These are phyloP conservation scores for Pugionium dolabratum DNA, from an alignment of 345 rosid species.

Conservation along the genomic window DNA sequence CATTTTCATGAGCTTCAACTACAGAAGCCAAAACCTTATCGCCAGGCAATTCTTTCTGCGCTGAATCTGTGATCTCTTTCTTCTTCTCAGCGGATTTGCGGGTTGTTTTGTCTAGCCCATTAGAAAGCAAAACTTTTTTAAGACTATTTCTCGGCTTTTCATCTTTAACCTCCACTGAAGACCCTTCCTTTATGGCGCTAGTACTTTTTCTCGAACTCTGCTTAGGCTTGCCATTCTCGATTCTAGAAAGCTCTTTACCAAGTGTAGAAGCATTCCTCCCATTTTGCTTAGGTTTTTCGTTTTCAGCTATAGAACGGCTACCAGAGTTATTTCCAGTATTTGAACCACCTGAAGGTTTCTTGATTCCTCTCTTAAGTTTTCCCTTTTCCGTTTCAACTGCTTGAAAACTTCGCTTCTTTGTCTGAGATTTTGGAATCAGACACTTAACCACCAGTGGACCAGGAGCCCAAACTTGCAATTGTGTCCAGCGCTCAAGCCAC, in stretches of 20 bases:
- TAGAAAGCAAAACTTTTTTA: slow-evolving; percentile 45
- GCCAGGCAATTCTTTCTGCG: slow-evolving; percentile 37
- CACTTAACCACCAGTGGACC: slow-evolving; percentile 46
- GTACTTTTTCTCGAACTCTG: slow-evolving; percentile 50
- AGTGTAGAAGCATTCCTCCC: slow-evolving; percentile 52
- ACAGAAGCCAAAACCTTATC: slow-evolving; percentile 35
- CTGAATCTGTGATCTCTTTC: slow-evolving; percentile 34
- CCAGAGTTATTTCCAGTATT: slow-evolving; percentile 45
- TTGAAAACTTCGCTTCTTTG: slow-evolving; percentile 43
- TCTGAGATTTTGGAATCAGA: slow-evolving; percentile 38
- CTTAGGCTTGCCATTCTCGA: slow-evolving; percentile 55
- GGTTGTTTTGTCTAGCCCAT: slow-evolving; percentile 40
- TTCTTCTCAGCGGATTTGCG: slow-evolving; percentile 46
- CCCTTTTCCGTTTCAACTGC: slow-evolving; percentile 44
- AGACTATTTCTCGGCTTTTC: slow-evolving; percentile 49
- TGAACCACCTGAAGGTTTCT: slow-evolving; percentile 45
- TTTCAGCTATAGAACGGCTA: slow-evolving; percentile 42
- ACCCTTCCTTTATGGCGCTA: slow-evolving; percentile 47
- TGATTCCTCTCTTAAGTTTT: slow-evolving; percentile 50
- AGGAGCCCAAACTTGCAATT: slow-evolving; percentile 55
- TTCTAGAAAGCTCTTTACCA: slow-evolving; percentile 51
- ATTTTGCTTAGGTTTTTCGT: slow-evolving; percentile 51
- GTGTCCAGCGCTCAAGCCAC: slow-evolving; percentile 85
- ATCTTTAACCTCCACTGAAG: slow-evolving; percentile 44
- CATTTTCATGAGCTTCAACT: slow-evolving; percentile 35